These are phyloP conservation scores for Thelonectria blattea DNA, from an alignment of 2,329 filamentous ascomycete genomes.

Conservation along the genomic window DNA sequence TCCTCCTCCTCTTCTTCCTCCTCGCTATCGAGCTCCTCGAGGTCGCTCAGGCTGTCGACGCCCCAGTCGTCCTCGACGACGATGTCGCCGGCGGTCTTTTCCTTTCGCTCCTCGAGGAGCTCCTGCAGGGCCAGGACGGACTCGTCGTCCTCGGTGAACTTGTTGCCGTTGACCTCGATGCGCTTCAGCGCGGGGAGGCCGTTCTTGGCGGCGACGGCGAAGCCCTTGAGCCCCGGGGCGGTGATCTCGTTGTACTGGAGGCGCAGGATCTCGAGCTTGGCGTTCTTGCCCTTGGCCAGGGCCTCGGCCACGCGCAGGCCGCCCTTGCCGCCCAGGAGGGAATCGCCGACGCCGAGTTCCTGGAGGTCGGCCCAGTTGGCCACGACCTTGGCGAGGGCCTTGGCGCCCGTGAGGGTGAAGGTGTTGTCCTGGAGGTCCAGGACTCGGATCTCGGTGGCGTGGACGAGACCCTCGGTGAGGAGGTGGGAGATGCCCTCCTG, in stretches of 20 bases:
- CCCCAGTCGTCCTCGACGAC: conserved; percentile 83
- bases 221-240: conserved; percentile 71
- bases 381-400: conserved; percentile 77
- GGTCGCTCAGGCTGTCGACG: conserved; percentile 83
- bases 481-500: conserved; percentile 89
- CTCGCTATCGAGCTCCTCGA: conserved; percentile 76
- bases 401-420: conserved; percentile 82
- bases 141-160: conserved; percentile 85
- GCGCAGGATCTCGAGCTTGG: conserved; percentile 78
- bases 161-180: conserved; percentile 95
- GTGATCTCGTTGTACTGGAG: conserved; percentile 97
- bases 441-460: conserved; percentile 71
- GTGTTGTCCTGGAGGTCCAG: conserved; percentile 98
- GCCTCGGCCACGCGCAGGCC: conserved; percentile 75
- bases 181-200: conserved; percentile 78
- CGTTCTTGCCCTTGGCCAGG: conserved; percentile 76
- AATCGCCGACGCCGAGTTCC: conserved; percentile 90
- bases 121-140: conserved; percentile 71
- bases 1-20: conserved; percentile 73
- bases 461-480: conserved; percentile 76
- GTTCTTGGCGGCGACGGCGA: conserved; percentile 71
- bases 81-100: conserved; percentile 69
- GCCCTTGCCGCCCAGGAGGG: conserved; percentile 79
- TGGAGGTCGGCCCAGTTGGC: conserved; percentile 75
- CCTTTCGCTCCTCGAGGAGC: conserved; percentile 78